These are phyloP conservation scores for Rhexocercosporidium sp. DNA, from an alignment of 2,329 filamentous ascomycete species.

Conservation along the genomic window DNA sequence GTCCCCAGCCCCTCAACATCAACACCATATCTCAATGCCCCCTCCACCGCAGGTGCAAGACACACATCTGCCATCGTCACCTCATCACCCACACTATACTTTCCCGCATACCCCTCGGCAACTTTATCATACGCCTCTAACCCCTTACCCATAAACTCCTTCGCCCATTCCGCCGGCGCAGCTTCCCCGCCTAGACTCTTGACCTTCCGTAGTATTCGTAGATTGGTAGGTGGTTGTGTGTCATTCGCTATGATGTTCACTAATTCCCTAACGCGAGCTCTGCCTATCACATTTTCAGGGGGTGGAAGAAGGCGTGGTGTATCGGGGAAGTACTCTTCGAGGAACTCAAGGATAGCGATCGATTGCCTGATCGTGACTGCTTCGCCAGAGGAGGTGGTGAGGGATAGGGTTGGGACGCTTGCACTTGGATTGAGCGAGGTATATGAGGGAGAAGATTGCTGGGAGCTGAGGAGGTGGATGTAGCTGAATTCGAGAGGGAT, in stretches of 20 bases:
- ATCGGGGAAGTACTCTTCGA: constrained; percentile 59
- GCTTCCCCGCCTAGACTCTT: constrained; percentile 46
- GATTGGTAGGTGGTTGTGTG: constrained; percentile 65
- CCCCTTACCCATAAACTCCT: constrained; percentile 55
- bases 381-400: constrained; percentile 34
- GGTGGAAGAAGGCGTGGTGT: constrained; percentile 52
- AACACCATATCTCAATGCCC: constrained; percentile 59
- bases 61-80: constrained; percentile 64
- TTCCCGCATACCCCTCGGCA: constrained; percentile 47
- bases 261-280: constrained; percentile 59
- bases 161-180: constrained; percentile 53
- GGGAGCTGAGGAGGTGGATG: constrained; percentile 59
- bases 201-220: constrained; percentile 57
- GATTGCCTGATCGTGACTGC: constrained; percentile 59
- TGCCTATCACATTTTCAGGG: constrained; percentile 43
- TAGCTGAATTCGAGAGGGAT: constrained; percentile 53
- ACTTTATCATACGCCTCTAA: constrained; percentile 61
- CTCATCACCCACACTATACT: constrained; percentile 59
- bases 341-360: constrained; percentile 64
- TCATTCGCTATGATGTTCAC: constrained; percentile 60
- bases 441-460: constrained; percentile 55
- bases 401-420: constrained; percentile 59
- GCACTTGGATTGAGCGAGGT: constrained; percentile 56
- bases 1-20: constrained; percentile 55
- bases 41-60: constrained; percentile 63